phyloP scores from a whole-genome alignment of 73 alveolate species.

The Tetrahymena malaccensis region DNA sequence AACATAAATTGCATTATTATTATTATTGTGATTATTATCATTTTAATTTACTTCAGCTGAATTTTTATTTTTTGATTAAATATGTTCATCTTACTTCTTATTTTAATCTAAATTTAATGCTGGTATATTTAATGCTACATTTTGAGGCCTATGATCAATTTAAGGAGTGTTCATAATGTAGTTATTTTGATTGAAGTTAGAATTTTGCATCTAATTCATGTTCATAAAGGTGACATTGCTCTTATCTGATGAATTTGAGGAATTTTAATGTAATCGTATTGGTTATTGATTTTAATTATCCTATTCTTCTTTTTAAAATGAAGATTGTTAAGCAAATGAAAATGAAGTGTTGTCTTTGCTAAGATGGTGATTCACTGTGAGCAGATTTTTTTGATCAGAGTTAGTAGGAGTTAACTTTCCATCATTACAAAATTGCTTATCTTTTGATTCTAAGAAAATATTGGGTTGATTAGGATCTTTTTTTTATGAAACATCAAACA shows the following conservation, averaged over 20 bases:
- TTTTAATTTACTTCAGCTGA: not conserved
- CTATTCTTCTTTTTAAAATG: not conserved
- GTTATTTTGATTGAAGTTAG: not conserved
- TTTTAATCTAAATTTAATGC: not conserved
- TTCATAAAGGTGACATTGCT: not conserved
- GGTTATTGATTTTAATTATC: not conserved
- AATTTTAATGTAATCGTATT: not conserved
- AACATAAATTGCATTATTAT: not conserved
- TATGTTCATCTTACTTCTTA: not conserved
- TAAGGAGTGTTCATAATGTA: not conserved
- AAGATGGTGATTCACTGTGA: not conserved
- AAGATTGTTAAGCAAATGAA: not conserved
- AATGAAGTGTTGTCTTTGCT: not conserved
- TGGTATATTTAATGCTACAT: not conserved
- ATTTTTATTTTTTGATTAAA: no score
- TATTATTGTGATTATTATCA: no score
- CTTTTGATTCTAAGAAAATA: not conserved
- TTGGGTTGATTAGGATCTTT: not conserved
- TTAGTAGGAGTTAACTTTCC: not conserved
- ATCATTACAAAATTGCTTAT: not conserved
- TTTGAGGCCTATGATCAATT: not conserved
- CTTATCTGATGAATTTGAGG: not conserved
- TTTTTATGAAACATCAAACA: not conserved
- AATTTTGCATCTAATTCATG: not conserved
- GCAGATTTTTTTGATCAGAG: not conserved